Base-by-base conservation (phyloP, 352 stramenopile species). In the Globisporangium sylvaticum region DNA sequence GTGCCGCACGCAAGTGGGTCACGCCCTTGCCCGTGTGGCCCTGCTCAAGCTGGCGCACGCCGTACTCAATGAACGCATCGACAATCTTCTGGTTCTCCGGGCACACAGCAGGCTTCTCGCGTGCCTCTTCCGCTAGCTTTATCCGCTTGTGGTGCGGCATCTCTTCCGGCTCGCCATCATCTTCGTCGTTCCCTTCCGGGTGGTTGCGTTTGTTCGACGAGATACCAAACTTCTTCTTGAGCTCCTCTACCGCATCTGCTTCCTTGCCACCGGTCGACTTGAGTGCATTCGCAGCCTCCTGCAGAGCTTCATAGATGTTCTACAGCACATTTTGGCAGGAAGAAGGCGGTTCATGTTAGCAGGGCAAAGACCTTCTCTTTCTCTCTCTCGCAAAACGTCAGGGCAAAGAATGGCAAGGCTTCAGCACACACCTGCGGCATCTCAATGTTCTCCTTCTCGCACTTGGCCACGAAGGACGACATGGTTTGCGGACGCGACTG, bases 11-110 rank as follows among this genome's bases (percentile, higher is more conserved):
- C 61, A 94, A 64, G 62, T 91, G 83, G 3, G 81, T 82, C 14
- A 89, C 77, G 10, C 83, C 85, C 62, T 94, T 92, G 64, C 85
- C 85, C 6, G 85, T 92, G 69, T 94, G 85, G 1, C 85, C 85
- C 5, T 62, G 73, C 32, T 84, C 68, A 0, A 91, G 67, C 53
- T 94, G 83, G 2, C 77, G 54, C 61, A 84, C 77, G 15, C 81
- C 85, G 42, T 92, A 94, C 20, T 79, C 74, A 1, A 79, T 66
- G 59, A 94, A 92, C 7, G 79, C 85, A 63, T 94, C 79, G 32
- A 92, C 83, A 20, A 94, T 80, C 68, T 89, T 88, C 48, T 94
- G 85, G 69, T 94, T 94, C 1, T 75, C 77, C 2, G 70, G 15
- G 18, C 82, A 79, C 4, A 39, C 57, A 1, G 81, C 83, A 18